Evolutionary conservation across 2,329 filamentous ascomycete genomes (phyloP).

Genomic region (Pyrenochaeta sp.): DNA sequence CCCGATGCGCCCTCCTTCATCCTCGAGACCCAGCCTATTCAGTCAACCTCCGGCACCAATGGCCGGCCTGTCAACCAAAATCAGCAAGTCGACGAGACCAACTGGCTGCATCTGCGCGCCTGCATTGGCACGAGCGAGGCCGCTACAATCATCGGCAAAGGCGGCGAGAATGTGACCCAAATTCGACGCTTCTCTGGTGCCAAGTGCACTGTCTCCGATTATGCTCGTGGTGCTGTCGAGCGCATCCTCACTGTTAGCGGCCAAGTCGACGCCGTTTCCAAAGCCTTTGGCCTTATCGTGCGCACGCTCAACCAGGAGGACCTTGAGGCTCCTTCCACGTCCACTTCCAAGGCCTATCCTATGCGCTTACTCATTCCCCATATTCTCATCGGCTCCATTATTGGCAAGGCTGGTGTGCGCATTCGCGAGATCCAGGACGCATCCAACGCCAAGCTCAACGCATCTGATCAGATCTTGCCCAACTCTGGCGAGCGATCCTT

Average conservation of each 20-base stretch:
- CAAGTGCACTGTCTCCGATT: conserved; percentile 99
- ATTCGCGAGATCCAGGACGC: conserved; percentile 99
- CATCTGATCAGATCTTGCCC: conserved; percentile 92
- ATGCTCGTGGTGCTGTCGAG: conserved; percentile 95
- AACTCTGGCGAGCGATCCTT: conserved; percentile 97
- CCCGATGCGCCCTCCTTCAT: conserved; percentile 64
- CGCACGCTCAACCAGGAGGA: conserved; percentile 98
- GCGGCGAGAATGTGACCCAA: conserved; percentile 97
- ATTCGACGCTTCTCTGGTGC: conserved; percentile 94
- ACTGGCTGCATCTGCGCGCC: conserved; percentile 95
- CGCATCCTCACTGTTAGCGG: conserved; percentile 97
- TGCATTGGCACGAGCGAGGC: conserved; percentile 98
- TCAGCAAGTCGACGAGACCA: conserved; percentile 81
- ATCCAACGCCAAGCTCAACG: conserved; percentile 93
- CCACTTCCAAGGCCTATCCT: conserved; percentile 96
- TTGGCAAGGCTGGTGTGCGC: conserved; percentile 93
- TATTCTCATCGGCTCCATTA: conserved; percentile 97
- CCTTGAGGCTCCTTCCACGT: conserved; percentile 83
- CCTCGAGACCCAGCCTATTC: conserved; percentile 65
- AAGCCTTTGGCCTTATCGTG: conserved; percentile 98
- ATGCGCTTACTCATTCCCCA: conserved; percentile 94
- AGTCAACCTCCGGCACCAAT: conserved; percentile 62
- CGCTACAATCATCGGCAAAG: conserved; percentile 97
- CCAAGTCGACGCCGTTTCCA: conserved; percentile 93
- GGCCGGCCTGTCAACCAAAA: conserved; percentile 57